phyloP scores from a whole-genome alignment of 1,284 basidiomycete genomes.

The Lentinus polychrous region DNA sequence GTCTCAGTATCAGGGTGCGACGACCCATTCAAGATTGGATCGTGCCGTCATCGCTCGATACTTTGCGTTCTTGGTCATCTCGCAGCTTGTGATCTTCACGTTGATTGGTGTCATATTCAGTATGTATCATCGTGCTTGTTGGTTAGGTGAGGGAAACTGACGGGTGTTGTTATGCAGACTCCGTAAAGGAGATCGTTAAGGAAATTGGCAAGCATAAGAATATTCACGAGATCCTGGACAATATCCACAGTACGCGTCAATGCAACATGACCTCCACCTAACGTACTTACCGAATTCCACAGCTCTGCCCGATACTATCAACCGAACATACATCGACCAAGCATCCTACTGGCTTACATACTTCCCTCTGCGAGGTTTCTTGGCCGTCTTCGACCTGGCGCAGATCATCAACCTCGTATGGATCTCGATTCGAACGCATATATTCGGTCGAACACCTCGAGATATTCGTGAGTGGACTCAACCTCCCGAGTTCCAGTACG shows the following conservation, averaged over 20 bases:
- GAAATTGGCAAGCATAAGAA: slow-evolving; percentile 65
- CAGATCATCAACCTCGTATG: slow-evolving; percentile 89
- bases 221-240: slow-evolving; percentile 58
- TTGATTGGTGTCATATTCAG: slow-evolving; percentile 85
- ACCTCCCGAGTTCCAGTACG: slow-evolving; percentile 89
- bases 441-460: slow-evolving; percentile 93
- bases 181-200: slow-evolving; percentile 59
- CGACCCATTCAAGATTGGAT: slow-evolving; percentile 77
- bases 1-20: slow-evolving; percentile 74
- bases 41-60: slow-evolving; percentile 87
- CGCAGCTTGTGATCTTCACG: slow-evolving; percentile 87
- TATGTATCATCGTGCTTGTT: slow-evolving; percentile 29
- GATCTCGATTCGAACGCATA: slow-evolving; percentile 77
- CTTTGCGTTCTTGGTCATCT: slow-evolving; percentile 87
- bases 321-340: slow-evolving; percentile 78
- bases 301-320: slow-evolving; percentile 70
- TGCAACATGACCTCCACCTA: neutral
- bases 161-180: slow-evolving; percentile 32
- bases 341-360: slow-evolving; percentile 91
- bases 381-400: slow-evolving; percentile 91
- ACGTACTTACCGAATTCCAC: slow-evolving; percentile 4
- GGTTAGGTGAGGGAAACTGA: neutral
- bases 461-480: slow-evolving; percentile 96
- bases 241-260: slow-evolving; percentile 46
- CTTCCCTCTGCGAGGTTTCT: slow-evolving; percentile 91